Evolutionary conservation across 345 rosid genomes (phyloP), one percentile per base, ranked within the genome.

Genomic region (Euphorbia peplus): DNA sequence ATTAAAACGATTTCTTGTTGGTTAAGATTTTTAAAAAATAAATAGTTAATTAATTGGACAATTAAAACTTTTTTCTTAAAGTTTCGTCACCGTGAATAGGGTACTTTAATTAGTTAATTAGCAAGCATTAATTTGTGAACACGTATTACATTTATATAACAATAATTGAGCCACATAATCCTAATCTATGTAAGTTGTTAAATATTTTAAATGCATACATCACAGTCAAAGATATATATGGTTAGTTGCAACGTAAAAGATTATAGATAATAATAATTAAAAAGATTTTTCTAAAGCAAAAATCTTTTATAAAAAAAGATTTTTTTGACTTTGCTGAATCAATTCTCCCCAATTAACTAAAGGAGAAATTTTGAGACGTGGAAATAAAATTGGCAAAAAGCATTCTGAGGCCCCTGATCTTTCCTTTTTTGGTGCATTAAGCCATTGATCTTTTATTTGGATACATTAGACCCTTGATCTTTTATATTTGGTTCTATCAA

Each of bases 131-230:
- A 32, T n/a, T 32, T 35, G 14, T 60, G 44, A 8, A 60, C 64
- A 39, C 28, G 16, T 37, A 61, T 0, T n/a, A n/a, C 8, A 13
- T 39, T 11, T 18, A 12, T 7, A 2, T n/a, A 24, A 12, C 12
- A 66, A 66, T 53, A 19, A 66, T 35, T 35, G 22, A 66, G 70
- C 30, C 70, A 52, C 59, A 14, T 35, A 21, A 42, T 12, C 47
- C 2, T 42, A 12, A 7, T n/a, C n/a, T n/a, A n/a, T n/a, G n/a
- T n/a, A n/a, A n/a, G n/a, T n/a, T n/a, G n/a, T n/a, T n/a, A n/a
- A n/a, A n/a, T n/a, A n/a, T 42, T 11, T 42, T 42, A 42, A 35
- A 35, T 42, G 12, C 12, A 42, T 42, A 12, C 47, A 42, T 42
- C 47, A 12, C 47, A 42, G 47, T 42, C 47, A 2, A 42, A 42